Evolutionary conservation across 345 rosid species (phyloP).

Genomic region (Ricinus communis): DNA sequence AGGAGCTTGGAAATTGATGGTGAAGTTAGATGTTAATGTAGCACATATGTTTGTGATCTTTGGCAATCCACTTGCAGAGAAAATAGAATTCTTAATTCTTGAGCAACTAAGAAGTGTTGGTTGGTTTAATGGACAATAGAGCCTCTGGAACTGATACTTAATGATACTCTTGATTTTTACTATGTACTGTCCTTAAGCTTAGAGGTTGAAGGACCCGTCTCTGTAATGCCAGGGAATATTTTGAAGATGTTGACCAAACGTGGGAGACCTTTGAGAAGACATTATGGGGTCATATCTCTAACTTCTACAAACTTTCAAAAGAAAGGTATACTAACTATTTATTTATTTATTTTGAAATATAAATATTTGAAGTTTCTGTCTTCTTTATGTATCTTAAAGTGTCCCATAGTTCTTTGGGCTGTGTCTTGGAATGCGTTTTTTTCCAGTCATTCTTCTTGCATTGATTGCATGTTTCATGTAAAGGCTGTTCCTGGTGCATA

Average conservation of each 20-base stretch:
- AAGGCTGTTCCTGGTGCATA: background rate
- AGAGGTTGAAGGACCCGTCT: conserved; percentile 18
- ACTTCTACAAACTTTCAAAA: conserved; percentile 85
- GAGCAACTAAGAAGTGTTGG: too few relatives aligned
- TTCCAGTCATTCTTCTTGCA: background rate
- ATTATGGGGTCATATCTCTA: conserved; percentile 83
- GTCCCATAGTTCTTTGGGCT: background rate
- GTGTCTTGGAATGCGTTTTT: background rate
- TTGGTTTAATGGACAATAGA: background rate
- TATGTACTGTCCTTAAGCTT: conserved; percentile 15
- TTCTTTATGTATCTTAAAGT: background rate
- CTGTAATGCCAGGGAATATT: conserved; percentile 69
- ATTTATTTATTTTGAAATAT: background rate
- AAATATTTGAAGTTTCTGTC: background rate
- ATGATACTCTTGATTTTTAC: background rate
- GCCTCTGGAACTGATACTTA: background rate
- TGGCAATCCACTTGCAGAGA: too few relatives aligned
- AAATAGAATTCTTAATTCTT: too few relatives aligned
- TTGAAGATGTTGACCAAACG: conserved; percentile 92
- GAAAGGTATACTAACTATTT: conserved; percentile 61
- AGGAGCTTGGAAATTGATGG: conserved; percentile 11
- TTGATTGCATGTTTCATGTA: conserved; percentile 4
- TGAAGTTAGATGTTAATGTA: background rate
- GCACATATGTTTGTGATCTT: background rate
- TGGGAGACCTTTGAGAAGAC: conserved; percentile 99